Base-by-base conservation (phyloP, 148 eudicot species). In the Spergularia marina region DNA sequence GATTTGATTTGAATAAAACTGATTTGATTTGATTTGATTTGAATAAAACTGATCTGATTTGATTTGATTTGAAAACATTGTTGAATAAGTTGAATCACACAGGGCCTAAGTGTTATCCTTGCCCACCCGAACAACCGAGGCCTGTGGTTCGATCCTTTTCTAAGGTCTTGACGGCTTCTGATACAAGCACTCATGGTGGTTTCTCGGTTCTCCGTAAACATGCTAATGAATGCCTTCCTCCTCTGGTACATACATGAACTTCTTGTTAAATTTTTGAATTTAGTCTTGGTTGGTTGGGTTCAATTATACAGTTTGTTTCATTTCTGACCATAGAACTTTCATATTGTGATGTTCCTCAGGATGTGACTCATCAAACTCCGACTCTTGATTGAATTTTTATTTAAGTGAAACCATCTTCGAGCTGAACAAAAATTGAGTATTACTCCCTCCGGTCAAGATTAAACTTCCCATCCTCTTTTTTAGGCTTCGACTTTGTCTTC, bases 151-250 rank as follows among this genome's bases (percentile, higher is more conserved):
- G 84, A 72, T 92, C 99, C 0, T 95, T 95, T 77, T 88, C 92
- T 72, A 95, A 95, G 88, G 91, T 89, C 76, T 79, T 95, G 73
- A 95, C 99, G 7, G 97, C 97, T 39, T 92, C 97, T 1, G 99
- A 95, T 77, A 92, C 99, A 11, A 95, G 97, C 83, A 95, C 99
- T 44, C 99, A 95, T 75, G 99, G 99, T 62, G 99, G 99, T 20
- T 95, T 92, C 85, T 95, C 99, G 4, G 99, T 95, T 67, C 94
- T 90, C 41, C 89, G 96, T 34, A 95, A 92, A 74, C 99, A 95
- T 53, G 99, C 99, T 10, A 95, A 85, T 71, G 96, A 95, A 65
- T 95, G 99, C 79, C 92, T 95, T 71, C 99, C 99, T 81, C 83
- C 86, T 10, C 78, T 95, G 97, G 99, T 95, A 78, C 68, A 49